Base-by-base conservation (phyloP, 176 grass and related monocot genomes). In the Ampelocalamus luodianensis region DNA sequence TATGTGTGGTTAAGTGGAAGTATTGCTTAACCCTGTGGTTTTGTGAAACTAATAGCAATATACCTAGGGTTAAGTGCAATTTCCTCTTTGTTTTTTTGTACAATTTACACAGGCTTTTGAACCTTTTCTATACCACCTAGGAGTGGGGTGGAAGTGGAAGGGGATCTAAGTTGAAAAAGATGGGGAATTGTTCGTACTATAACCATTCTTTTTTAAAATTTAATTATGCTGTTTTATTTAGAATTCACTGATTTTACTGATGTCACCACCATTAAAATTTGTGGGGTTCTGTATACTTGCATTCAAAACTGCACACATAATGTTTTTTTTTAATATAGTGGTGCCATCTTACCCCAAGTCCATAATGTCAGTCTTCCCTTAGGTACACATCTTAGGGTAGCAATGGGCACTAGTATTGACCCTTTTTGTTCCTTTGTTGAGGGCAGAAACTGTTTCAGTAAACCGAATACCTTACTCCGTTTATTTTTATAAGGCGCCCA, bases 401-500 rank as follows among this genome's bases (percentile, higher is more conserved):
- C 43, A 29, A 72, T 4, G 15, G 17, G 38, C 67, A n/a, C 20
- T 7, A 15, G 43, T 24, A 24, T 24, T 11, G 46, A 49, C 14
- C 6, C 15, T 48, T 49, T 43, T 11, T 14, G 5, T 60, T 72
- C 24, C 5, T 72, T 20, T 73, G 55, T 49, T 37, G 42, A 63
- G 17, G 54, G 20, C 29, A 83, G 59, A 61, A 34, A 63, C 29
- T 73, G 58, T 83, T n/a, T 26, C 22, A 49, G 60, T 83, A 37
- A 38, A 73, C 27, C 37, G 11, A 23, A 49, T 66, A 79, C n/a
- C 43, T 79, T 46, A 2, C 75, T 62, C 76, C 22, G 10, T 65
- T 65, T 65, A 79, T 66, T 66, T 62, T 27, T 44, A 78, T 78
- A 78, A 26, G 39, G 56, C 38, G 43, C 10, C 39, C 56, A 77